Percentiles rank a stretch among this genome's conserved stretches.
These are phyloP conservation scores for Cucurbita argyrosperma DNA, from an alignment of 306 rosid species.

Conservation along the genomic window DNA sequence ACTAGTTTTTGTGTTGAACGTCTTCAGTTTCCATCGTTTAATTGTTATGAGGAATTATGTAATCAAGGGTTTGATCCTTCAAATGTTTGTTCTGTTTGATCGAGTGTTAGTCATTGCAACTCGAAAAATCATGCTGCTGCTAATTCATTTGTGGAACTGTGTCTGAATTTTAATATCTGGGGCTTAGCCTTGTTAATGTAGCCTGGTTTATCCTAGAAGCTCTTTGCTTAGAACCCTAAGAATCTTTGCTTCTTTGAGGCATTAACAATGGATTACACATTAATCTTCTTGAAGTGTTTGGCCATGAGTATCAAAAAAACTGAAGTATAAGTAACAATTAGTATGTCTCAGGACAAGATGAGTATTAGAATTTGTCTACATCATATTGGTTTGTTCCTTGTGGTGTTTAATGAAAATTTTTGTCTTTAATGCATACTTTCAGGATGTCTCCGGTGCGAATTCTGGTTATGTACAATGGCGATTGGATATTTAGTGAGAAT, in stretches of 20 bases:
- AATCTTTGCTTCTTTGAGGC: background rate
- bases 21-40: background rate
- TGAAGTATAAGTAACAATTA: background rate
- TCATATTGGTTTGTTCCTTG: background rate
- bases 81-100: background rate
- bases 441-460: slow-evolving; percentile 4
- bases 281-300: background rate
- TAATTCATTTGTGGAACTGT: background rate
- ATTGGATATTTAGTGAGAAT: slow-evolving; percentile 7
- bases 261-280: background rate
- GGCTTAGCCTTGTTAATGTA: background rate
- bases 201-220: background rate
- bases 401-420: background rate
- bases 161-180: background rate
- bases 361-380: background rate
- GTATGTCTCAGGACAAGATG: background rate
- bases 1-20: background rate
- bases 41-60: background rate
- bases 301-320: background rate
- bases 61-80: background rate
- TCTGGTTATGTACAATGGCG: slow-evolving; percentile 6
- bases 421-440: background rate
- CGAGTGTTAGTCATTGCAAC: background rate
- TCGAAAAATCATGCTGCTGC: background rate
- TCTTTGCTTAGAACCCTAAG: background rate